These are phyloP conservation scores for Catunica adiposa DNA, from an alignment of 2,329 filamentous ascomycete genomes.

Conservation along the genomic window DNA sequence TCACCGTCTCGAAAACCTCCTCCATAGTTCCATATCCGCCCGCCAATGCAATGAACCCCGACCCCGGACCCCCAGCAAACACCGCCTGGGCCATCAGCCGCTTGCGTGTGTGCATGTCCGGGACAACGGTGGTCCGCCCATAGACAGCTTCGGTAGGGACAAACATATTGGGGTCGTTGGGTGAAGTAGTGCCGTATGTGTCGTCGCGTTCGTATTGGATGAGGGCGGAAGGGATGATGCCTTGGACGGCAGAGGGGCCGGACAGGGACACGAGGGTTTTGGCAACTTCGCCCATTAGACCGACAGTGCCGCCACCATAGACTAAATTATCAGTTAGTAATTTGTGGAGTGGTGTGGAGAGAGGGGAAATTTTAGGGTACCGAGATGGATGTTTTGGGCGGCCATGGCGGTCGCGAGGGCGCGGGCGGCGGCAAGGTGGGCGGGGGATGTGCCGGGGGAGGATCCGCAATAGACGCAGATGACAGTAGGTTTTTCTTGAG, in stretches of 20 bases:
- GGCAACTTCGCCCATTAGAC: slow-evolving; percentile 89
- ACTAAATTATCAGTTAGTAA: slow-evolving; percentile 34
- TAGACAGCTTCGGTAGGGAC: slow-evolving; percentile 51
- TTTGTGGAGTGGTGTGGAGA: slow-evolving; percentile 3
- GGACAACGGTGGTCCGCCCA: slow-evolving; percentile 73
- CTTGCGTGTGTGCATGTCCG: slow-evolving; percentile 94
- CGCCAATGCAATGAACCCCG: slow-evolving; percentile 73
- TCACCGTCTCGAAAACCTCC: slow-evolving; percentile 80
- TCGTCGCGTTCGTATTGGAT: slow-evolving; percentile 60
- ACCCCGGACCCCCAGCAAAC: slow-evolving; percentile 61
- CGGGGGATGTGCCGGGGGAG: slow-evolving; percentile 52
- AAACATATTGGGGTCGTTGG: slow-evolving; percentile 27
- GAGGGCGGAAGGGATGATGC: slow-evolving; percentile 79
- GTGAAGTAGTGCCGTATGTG: slow-evolving; percentile 27
- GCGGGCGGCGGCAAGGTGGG: slow-evolving; percentile 63
- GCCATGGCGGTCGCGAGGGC: slow-evolving; percentile 59
- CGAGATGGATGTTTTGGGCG: slow-evolving; percentile 59
- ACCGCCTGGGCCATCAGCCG: slow-evolving; percentile 84
- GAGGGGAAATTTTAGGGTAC: slow-evolving; percentile 23
- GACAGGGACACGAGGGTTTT: slow-evolving; percentile 69
- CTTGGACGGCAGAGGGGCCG: slow-evolving; percentile 70
- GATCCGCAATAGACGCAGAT: slow-evolving; percentile 95
- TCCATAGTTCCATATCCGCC: slow-evolving; percentile 93
- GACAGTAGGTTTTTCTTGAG: slow-evolving; percentile 31
- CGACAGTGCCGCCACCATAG: slow-evolving; percentile 87